phyloP scores from a whole-genome alignment of 176 grass and related monocot species.

The Chrysopogon serrulatus region DNA sequence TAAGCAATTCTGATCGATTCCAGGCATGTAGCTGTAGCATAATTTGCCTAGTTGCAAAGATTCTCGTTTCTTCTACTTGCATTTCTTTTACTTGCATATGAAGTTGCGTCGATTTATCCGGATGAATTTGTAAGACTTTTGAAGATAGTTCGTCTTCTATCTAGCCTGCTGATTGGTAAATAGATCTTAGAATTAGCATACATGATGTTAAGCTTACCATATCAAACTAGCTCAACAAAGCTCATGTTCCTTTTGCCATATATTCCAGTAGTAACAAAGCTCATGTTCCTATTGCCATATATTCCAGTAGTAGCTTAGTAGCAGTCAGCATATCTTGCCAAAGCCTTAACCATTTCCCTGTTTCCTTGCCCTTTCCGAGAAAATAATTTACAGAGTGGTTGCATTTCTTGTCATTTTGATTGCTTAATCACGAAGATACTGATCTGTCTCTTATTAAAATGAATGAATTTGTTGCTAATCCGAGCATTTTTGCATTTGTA shows the following conservation, averaged over 20 bases:
- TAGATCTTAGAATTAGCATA: background rate
- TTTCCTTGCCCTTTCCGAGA: no score
- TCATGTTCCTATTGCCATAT: background rate
- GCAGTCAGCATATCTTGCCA: background rate
- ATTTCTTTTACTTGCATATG: background rate
- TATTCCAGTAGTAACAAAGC: background rate
- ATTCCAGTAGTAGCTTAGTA: background rate
- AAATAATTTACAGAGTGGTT: background rate
- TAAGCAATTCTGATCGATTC: background rate
- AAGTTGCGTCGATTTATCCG: background rate
- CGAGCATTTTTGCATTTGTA: background rate
- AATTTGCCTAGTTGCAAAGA: background rate
- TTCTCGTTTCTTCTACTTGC: background rate
- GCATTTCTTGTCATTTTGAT: background rate
- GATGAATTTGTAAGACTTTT: background rate
- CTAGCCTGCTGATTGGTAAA: background rate
- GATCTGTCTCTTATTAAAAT: background rate
- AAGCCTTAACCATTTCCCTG: background rate
- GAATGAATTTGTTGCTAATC: background rate
- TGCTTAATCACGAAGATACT: background rate
- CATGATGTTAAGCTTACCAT: background rate
- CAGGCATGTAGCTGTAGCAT: background rate
- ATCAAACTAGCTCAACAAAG: background rate
- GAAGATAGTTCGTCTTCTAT: background rate
- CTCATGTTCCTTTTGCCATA: background rate